phyloP scores from a whole-genome alignment of 108 stramenopile genomes.

The Seminavis robusta region DNA sequence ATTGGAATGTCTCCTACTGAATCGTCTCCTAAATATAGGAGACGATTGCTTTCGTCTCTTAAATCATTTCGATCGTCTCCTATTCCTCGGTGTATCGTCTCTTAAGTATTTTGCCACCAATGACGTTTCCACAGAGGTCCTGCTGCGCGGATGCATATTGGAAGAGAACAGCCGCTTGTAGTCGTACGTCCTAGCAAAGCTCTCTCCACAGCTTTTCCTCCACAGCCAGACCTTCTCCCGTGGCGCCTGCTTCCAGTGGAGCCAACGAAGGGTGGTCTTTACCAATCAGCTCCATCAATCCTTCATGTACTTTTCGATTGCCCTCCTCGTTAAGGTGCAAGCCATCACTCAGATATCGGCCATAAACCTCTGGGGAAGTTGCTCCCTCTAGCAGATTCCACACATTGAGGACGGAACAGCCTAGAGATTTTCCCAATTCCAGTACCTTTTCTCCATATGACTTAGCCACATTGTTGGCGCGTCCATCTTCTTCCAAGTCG shows the following conservation, averaged over 20 bases:
- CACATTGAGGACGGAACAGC: conserved; percentile 45
- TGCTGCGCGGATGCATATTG: too few species aligned
- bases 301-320: conserved; percentile 46
- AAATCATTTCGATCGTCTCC: too few species aligned
- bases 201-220: too few species aligned
- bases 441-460: conserved; percentile 44
- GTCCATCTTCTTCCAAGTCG: conserved; percentile 30
- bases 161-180: too few species aligned
- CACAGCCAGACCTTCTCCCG: too few species aligned
- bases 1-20: too few species aligned
- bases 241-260: conserved; percentile 27
- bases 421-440: conserved; percentile 27
- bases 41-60: too few species aligned
- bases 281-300: conserved; percentile 36
- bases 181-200: too few species aligned
- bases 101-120: too few species aligned
- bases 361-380: conserved; percentile 1
- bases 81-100: too few species aligned
- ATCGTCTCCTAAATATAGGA: too few species aligned
- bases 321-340: conserved; percentile 62
- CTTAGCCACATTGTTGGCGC: conserved; percentile 38
- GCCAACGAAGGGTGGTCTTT: conserved; percentile 36
- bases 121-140: too few species aligned
- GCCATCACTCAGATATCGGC: conserved; percentile 56
- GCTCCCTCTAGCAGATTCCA: conserved; percentile 49